A percentile compares a stretch with the other conserved stretches of the same genome.
Evolutionary conservation across 31 red algal genomes (phyloP).

Genomic region (Asparagopsis taxiformis): DNA sequence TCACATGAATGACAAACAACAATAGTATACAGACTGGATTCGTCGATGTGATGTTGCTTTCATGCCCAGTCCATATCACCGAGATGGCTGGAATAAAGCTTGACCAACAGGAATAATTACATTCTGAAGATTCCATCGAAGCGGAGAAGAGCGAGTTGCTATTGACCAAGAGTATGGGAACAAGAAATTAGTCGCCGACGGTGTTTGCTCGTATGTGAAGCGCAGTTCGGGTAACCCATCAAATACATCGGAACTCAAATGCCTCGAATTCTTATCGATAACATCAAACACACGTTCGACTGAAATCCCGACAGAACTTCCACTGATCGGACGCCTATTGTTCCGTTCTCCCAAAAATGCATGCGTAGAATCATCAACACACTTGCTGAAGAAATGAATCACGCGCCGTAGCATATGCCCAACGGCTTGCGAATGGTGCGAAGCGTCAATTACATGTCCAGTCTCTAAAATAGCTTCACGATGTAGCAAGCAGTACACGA

Average conservation of each 20-base stretch:
- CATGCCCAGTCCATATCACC: too few relatives aligned
- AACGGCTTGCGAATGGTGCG: conserved; percentile 11
- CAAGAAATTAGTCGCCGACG: conserved; percentile 21
- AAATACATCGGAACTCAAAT: conserved; percentile 38
- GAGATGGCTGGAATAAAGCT: conserved; percentile 2
- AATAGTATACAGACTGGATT: too few relatives aligned
- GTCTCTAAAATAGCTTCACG: conserved; percentile 41
- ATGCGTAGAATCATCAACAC: conserved; percentile 8
- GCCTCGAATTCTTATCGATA: conserved; percentile 49
- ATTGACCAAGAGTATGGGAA: conserved; percentile 32
- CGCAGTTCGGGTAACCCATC: conserved; percentile 35
- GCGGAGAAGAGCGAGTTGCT: conserved; percentile 10
- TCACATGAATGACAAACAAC: too few relatives aligned
- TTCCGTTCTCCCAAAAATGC: background rate
- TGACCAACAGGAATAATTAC: conserved; percentile 9
- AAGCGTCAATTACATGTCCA: conserved; percentile 19
- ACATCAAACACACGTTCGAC: conserved; percentile 54
- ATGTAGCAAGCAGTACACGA: conserved; percentile 60
- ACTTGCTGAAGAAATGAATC: conserved; percentile 38
- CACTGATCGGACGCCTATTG: background rate
- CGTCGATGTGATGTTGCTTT: too few relatives aligned
- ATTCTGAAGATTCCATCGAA: conserved; percentile 26
- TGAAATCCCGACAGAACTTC: conserved; percentile 25
- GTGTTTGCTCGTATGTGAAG: conserved; percentile 33
- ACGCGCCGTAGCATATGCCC: conserved; percentile 39